phyloP scores from a whole-genome alignment of 805 yeast genomes.

The Yarrowia divulgata region DNA sequence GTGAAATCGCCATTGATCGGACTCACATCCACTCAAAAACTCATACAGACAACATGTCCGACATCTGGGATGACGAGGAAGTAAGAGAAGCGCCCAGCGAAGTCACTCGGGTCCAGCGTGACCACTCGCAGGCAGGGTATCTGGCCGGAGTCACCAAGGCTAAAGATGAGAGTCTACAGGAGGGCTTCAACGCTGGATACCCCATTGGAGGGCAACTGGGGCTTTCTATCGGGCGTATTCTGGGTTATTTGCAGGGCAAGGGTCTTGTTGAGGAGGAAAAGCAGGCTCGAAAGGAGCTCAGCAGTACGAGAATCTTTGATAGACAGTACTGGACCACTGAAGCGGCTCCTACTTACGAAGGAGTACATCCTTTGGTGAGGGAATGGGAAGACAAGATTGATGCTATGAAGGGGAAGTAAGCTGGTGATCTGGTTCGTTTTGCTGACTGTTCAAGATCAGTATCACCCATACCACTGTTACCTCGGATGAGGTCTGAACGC shows the following conservation, averaged over 20 bases:
- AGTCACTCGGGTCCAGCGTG: conserved; percentile 51
- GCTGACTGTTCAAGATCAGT: too few species aligned
- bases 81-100: conserved; percentile 31
- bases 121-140: conserved; percentile 81
- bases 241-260: conserved; percentile 61
- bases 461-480: too few species aligned
- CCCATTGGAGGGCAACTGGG: conserved; percentile 79
- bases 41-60: conserved; percentile 15
- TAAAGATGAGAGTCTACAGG: conserved; percentile 73
- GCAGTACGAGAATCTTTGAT: conserved; percentile 64
- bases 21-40: neutral
- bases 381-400: conserved; percentile 55
- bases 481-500: too few species aligned
- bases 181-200: conserved; percentile 82
- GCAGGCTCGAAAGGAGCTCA: conserved; percentile 57
- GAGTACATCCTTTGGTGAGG: conserved; percentile 53
- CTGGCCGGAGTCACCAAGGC: conserved; percentile 76
- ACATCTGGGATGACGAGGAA: conserved; percentile 37
- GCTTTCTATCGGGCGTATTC: conserved; percentile 64
- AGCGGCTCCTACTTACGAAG: conserved; percentile 46
- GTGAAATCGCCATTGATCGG: neutral
- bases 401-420: neutral
- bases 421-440: too few species aligned
- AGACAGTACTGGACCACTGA: conserved; percentile 60
- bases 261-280: conserved; percentile 49